Conservation (phyloP, 2,329 filamentous ascomycete species). For the Nothophaeocryptopus gaeumannii region DNA sequence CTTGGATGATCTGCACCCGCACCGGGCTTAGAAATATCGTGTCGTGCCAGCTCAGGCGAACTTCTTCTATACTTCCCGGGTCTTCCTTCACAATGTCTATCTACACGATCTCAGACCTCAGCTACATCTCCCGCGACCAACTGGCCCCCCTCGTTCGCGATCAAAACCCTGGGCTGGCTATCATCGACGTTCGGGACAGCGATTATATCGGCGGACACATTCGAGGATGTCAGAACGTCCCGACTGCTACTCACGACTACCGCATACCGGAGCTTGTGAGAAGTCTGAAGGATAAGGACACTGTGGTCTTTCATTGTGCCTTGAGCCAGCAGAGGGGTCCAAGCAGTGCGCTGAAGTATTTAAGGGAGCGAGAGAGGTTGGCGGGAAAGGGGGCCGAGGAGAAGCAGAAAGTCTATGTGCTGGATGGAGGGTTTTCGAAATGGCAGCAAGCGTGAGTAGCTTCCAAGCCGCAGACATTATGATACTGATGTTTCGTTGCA, state of each 20-base stretch:
- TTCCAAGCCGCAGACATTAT: not conserved
- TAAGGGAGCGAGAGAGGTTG: constrained; percentile 64
- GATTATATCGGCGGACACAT: constrained; percentile 94
- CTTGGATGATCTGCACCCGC: no score
- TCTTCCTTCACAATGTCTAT: constrained; percentile 8
- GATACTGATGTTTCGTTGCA: constrained; percentile 17
- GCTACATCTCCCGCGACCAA: constrained; percentile 65
- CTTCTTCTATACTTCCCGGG: no score
- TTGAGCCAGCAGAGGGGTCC: constrained; percentile 89
- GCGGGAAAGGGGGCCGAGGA: constrained; percentile 36
- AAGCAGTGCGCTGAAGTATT: constrained; percentile 74
- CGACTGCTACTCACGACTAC: constrained; percentile 69
- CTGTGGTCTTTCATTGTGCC: constrained; percentile 91
- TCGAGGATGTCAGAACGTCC: constrained; percentile 69
- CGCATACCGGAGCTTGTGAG: constrained; percentile 79
- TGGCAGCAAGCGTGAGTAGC: constrained; percentile 73
- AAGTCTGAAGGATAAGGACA: constrained; percentile 70
- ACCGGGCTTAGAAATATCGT: no score
- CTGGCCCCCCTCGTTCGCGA: constrained; percentile 60
- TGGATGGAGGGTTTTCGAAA: constrained; percentile 78
- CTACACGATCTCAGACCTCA: constrained; percentile 60
- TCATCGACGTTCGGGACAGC: constrained; percentile 87
- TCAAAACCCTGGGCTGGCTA: constrained; percentile 52
- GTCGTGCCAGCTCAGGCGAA: no score
- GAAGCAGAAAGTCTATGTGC: constrained; percentile 71